phyloP scores from a whole-genome alignment of 495 filamentous ascomycete species.

The Daldinia childiae region DNA sequence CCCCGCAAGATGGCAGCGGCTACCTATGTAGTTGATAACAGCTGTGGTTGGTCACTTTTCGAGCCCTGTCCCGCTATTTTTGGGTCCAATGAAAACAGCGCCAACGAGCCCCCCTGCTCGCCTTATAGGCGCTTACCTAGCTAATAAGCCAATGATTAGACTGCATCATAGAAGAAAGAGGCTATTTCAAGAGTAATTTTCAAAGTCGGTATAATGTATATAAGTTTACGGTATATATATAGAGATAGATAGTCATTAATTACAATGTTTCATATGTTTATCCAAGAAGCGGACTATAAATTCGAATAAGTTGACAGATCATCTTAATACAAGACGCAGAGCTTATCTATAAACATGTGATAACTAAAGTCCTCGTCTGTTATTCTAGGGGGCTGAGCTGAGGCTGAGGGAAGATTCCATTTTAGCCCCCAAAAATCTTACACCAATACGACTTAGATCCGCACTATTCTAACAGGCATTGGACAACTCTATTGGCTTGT shows the following conservation, averaged over 20 bases:
- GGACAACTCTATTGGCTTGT: slow-evolving; percentile 20
- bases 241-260: neutral
- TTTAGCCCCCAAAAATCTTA: slow-evolving; percentile 26
- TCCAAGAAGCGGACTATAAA: neutral
- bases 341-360: neutral
- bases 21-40: slow-evolving; percentile 15
- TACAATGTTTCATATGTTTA: neutral
- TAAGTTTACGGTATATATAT: neutral
- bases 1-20: slow-evolving; percentile 10
- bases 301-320: neutral
- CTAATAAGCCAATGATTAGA: slow-evolving; percentile 33
- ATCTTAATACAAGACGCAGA: neutral
- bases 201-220: neutral
- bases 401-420: slow-evolving; percentile 36
- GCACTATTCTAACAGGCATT: neutral
- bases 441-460: slow-evolving; percentile 12
- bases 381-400: slow-evolving; percentile 39
- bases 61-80: slow-evolving; percentile 32
- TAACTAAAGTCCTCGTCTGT: no score
- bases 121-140: slow-evolving; percentile 38
- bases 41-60: slow-evolving; percentile 33
- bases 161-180: neutral
- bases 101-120: slow-evolving; percentile 23
- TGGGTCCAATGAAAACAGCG: slow-evolving; percentile 29
- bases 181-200: slow-evolving; percentile 18